Conservation (phyloP, 371 early-diverging fungal species). For the Cladochytrium tenue region DNA sequence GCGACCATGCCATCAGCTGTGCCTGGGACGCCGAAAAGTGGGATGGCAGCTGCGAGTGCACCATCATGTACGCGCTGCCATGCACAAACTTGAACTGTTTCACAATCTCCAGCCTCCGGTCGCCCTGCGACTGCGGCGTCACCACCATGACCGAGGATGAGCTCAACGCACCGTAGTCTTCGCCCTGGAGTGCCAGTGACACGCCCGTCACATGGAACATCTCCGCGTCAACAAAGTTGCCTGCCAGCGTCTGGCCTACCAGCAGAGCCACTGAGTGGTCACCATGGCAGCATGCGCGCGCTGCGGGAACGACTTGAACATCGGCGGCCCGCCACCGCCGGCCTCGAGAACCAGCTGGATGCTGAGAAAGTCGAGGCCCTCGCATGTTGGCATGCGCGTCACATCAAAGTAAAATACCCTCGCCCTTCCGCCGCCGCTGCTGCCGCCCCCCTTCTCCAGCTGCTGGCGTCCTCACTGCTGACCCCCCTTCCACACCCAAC, state of each 20-base stretch:
- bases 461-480: too few relatives aligned
- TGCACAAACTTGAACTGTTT: conserved; percentile 87
- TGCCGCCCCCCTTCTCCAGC: too few relatives aligned
- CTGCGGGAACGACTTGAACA: conserved; percentile 36
- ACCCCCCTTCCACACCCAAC: too few relatives aligned
- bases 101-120: conserved; percentile 37
- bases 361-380: conserved; percentile 69
- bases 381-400: conserved; percentile 76
- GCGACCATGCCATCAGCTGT: conserved; percentile 32
- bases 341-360: conserved; percentile 31
- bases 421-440: conserved; percentile 85
- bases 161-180: conserved; percentile 20
- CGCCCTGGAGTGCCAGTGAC: conserved; percentile 18
- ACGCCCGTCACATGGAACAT: conserved; percentile 80
- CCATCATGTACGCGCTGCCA: conserved; percentile 81
- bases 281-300: conserved; percentile 67
- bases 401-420: conserved; percentile 94
- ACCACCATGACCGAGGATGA: conserved; percentile 47
- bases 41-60: conserved; percentile 70
- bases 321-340: conserved; percentile 37
- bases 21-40: background rate
- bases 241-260: conserved; percentile 68
- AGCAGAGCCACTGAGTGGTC: conserved; percentile 80
- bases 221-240: conserved; percentile 92
- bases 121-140: conserved; percentile 16